Percentiles rank a stretch among this genome's conserved stretches.
phyloP scores from a whole-genome alignment of 148 eudicot genomes.

The Heliamphora exappendiculata region DNA sequence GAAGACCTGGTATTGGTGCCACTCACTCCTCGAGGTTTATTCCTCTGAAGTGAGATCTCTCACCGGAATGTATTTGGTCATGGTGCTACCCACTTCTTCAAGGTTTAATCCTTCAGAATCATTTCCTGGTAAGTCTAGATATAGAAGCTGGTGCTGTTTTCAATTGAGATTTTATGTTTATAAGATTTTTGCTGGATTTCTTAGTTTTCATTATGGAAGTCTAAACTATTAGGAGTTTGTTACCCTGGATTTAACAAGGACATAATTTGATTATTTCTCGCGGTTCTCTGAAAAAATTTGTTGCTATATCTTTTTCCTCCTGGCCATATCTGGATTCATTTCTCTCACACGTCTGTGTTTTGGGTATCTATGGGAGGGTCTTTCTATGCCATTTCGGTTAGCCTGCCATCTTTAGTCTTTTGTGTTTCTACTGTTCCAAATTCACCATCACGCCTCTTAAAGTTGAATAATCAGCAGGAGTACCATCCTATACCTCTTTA shows the following conservation, averaged over 20 bases:
- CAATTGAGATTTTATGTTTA: background rate
- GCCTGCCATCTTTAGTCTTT: too few relatives aligned
- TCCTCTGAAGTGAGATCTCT: slow-evolving; percentile 39
- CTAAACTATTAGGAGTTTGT: too few relatives aligned
- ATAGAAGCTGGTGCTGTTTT: background rate
- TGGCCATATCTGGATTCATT: too few relatives aligned
- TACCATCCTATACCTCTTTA: slow-evolving; percentile 13
- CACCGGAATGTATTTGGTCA: background rate
- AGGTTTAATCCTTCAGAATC: slow-evolving; percentile 54
- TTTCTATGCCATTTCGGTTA: too few relatives aligned
- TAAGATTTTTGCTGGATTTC: background rate
- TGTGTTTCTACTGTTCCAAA: too few relatives aligned
- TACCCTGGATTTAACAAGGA: background rate
- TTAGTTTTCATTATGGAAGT: background rate
- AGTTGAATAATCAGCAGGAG: slow-evolving; percentile 5
- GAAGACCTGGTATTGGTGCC: slow-evolving; percentile 63
- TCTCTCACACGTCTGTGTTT: too few relatives aligned
- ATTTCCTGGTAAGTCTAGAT: background rate
- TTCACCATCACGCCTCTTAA: slow-evolving; percentile 11
- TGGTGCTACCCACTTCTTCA: slow-evolving; percentile 60
- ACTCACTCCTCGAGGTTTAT: slow-evolving; percentile 62
- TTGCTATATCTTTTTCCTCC: background rate
- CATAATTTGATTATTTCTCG: too few relatives aligned
- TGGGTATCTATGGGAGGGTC: too few relatives aligned
- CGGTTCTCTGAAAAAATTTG: background rate